Percentiles rank a stretch among this genome's conserved stretches.
These are phyloP conservation scores for Poa pratensis DNA, from an alignment of 176 grass and related monocot genomes.

Conservation along the genomic window DNA sequence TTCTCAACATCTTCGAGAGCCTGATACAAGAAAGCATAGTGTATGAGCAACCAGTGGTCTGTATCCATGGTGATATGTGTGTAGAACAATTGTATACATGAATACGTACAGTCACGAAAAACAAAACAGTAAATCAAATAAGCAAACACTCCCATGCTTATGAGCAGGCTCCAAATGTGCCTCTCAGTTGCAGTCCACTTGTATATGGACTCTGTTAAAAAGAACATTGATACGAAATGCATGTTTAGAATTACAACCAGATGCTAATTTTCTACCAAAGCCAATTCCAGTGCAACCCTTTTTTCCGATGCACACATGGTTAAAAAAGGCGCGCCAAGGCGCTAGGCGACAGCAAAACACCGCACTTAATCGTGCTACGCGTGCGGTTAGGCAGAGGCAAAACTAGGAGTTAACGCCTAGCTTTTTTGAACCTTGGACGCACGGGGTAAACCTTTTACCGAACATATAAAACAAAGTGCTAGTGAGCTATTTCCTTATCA, in stretches of 20 bases:
- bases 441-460: not conserved
- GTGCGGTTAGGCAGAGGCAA: no score
- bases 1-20: slow-evolving; percentile 95
- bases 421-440: not conserved
- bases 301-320: no score
- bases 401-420: no score
- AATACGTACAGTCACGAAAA: not conserved
- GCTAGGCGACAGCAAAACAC: no score
- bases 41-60: slow-evolving; percentile 20
- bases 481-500: not conserved
- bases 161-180: slow-evolving; percentile 17
- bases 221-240: not conserved
- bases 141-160: slow-evolving; percentile 1
- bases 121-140: not conserved
- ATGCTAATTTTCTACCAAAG: not conserved
- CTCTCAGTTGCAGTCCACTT: not conserved
- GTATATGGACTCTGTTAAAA: not conserved
- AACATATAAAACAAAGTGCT: slow-evolving; percentile 6
- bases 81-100: not conserved
- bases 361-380: no score
- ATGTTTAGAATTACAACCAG: not conserved
- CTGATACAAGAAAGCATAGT: slow-evolving; percentile 42
- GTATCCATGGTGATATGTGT: slow-evolving; percentile 4
- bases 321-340: no score
- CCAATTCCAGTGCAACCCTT: not conserved